phyloP scores from a whole-genome alignment of 768 basidiomycete genomes.

The Kwoniella botswanensis region DNA sequence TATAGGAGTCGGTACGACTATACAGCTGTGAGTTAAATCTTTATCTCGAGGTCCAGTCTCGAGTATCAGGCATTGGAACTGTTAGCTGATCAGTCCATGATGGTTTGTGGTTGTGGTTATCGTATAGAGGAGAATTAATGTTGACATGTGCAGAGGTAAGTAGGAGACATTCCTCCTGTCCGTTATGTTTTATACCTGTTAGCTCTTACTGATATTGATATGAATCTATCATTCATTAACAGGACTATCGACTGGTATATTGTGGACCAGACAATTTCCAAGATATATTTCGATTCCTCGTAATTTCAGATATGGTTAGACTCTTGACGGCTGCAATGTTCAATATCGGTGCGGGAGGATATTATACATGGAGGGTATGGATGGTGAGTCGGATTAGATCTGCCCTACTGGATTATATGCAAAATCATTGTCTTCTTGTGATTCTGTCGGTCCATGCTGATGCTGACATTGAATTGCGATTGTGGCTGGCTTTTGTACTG shows the following conservation, averaged over 20 bases:
- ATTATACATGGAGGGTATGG: constrained; percentile 25
- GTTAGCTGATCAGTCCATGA: constrained; percentile 1
- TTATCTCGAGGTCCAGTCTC: background rate
- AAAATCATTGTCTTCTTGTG: background rate
- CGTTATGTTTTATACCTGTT: background rate
- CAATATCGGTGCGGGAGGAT: constrained; percentile 15
- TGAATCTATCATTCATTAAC: background rate
- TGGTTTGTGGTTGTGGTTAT: background rate
- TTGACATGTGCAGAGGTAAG: constrained; percentile 20
- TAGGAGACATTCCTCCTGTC: background rate
- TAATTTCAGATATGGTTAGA: constrained; percentile 8
- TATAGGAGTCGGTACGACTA: constrained; percentile 19
- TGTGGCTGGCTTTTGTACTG: no score
- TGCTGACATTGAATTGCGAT: no score
- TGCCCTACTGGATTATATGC: background rate
- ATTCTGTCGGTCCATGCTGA: no score
- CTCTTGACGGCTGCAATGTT: constrained; percentile 11
- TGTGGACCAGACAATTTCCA: constrained; percentile 17
- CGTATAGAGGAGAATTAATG: constrained; percentile 3
- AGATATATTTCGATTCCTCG: constrained; percentile 13
- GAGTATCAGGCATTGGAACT: no score
- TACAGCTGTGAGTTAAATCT: constrained; percentile 12
- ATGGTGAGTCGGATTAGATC: constrained; percentile 17
- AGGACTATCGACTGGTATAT: constrained; percentile 18
- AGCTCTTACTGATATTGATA: background rate